Base-by-base conservation (phyloP, 192 early-diverging fungal genomes). In the Oehlia diaphana region DNA sequence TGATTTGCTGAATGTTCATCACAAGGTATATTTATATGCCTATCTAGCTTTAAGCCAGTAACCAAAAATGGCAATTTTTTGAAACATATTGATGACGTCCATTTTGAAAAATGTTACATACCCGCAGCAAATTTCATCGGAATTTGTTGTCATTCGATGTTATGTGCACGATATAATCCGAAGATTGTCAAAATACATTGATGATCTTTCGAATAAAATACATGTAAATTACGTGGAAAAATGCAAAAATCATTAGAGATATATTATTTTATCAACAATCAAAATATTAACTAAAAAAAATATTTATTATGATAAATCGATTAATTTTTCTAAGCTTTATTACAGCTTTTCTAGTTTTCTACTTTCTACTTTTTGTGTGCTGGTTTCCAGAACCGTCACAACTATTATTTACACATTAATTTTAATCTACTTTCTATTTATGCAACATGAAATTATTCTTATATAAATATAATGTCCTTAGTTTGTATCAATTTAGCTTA, bases 1-100 rank as follows among this genome's bases (percentile, higher is more conserved):
- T 65, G 31, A 77, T 77, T 77, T 77, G 75, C 75, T 77, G 63
- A 47, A 66, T 33, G 64, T 66, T 31, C 64, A 66, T 66, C 64
- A 66, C 64, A 66, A 31, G 64, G 64, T 66, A 66, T 66, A 66
- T 66, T 33, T 66, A 66, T 66, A 58, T 58, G 14, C 6, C 19
- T 58, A 21, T 58, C 53, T 58, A 58, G 53, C 53, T 58, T 21
- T 19, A 58, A 58, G 53, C 19, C 16, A 58, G 53, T 58, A 58
- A 58, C 53, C 53, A 58, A 6, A 58, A 58, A 58, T 58, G 19
- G 53, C 14, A 58, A 58, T 5, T 58, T 58, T 58, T 58, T 58
- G 16, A 58, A 58, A 58, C 50, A 14, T 58, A 21, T 5, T 19
- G 50, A 58, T 58, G 50, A 58, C 53, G 53, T 58, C 4, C 16